Evolutionary conservation across 495 filamentous ascomycete genomes (phyloP), one percentile per base, ranked within the genome.

Genomic region (Neurospora africana): DNA sequence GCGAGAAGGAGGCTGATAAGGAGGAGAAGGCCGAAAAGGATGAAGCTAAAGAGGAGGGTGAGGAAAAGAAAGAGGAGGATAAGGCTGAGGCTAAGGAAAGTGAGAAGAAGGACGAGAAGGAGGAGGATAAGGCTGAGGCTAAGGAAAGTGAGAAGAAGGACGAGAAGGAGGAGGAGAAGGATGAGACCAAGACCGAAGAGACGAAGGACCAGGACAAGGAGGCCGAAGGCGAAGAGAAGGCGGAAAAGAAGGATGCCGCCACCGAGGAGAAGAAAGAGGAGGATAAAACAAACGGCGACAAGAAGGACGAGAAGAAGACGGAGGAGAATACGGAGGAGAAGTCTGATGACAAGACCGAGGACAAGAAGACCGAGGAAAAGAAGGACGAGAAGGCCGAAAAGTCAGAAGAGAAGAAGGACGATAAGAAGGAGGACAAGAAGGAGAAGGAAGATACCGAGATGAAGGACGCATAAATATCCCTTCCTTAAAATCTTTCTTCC

Each of bases 141-240:
- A 61, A 61, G 19, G 23, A 40, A 40, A 40, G 39, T 40, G 39
- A 71, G 40, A 68, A 69, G 35, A 23, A 91, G 89, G 5, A 73
- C 89, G 39, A 43, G 19, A 19, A 43, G 43, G 82, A 85, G 0
- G 86, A 84, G 7, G 87, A 89, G 6, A 23, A 47, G n/a, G 43
- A 47, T 0, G 83, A 86, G 82, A 83, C 80, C 76, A 70, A 89
- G 27, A 84, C 86, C 33, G 81, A 76, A 69, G 74, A 72, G 37
- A 70, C 80, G 69, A 73, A 69, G 70, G 67, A 73, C 69, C 38
- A 75, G 70, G 76, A 79, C 38, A 38, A 73, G 9, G 67, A 38
- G 38, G 53, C 5, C 15, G 73, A 71, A 13, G 19, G 1, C 19
- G 41, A 43, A 21, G 75, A 68, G 37, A 69, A 69, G 69, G 67